These are phyloP conservation scores for Kandelia obovata DNA, from an alignment of 345 rosid genomes.

Conservation along the genomic window DNA sequence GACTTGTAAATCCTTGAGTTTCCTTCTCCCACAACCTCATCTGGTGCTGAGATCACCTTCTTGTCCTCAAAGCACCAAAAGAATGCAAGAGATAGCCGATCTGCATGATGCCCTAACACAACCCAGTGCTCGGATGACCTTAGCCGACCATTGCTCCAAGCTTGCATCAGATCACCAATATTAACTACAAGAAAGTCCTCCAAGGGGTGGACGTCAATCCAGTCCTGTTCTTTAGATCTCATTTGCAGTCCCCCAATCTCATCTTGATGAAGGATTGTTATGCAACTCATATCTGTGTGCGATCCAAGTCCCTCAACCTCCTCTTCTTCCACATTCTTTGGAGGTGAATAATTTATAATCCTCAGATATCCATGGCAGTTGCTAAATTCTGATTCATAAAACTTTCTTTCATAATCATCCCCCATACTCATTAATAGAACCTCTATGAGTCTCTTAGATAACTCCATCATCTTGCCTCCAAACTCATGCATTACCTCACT, in stretches of 20 bases:
- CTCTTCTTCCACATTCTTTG: constrained; percentile 34
- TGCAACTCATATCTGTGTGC: constrained; percentile 87
- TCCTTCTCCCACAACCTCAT: constrained; percentile 52
- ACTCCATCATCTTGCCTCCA: constrained; percentile 49
- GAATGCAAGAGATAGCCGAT: constrained; percentile 62
- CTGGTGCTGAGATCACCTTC: constrained; percentile 51
- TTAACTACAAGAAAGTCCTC: constrained; percentile 60
- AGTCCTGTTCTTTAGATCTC: constrained; percentile 55
- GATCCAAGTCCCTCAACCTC: constrained; percentile 70
- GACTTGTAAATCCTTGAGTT: constrained; percentile 41
- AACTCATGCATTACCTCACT: constrained; percentile 60
- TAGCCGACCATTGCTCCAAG: constrained; percentile 70
- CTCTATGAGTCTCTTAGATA: constrained; percentile 51
- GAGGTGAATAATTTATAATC: constrained; percentile 54
- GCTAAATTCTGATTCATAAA: constrained; percentile 42
- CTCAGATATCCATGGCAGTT: constrained; percentile 67
- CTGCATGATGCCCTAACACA: constrained; percentile 37
- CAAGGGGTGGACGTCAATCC: constrained; percentile 49
- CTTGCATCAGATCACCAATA: constrained; percentile 75
- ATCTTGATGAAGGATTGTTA: constrained; percentile 68
- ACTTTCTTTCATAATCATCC: constrained; percentile 33
- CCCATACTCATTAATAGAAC: constrained; percentile 48
- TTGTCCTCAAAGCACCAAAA: constrained; percentile 71
- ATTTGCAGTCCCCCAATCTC: constrained; percentile 71
- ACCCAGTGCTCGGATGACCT: constrained; percentile 77